Percentiles rank a stretch among this genome's conserved stretches.
phyloP scores from a whole-genome alignment of 2,329 filamentous ascomycete genomes.

The Ceratocystis huliohia region DNA sequence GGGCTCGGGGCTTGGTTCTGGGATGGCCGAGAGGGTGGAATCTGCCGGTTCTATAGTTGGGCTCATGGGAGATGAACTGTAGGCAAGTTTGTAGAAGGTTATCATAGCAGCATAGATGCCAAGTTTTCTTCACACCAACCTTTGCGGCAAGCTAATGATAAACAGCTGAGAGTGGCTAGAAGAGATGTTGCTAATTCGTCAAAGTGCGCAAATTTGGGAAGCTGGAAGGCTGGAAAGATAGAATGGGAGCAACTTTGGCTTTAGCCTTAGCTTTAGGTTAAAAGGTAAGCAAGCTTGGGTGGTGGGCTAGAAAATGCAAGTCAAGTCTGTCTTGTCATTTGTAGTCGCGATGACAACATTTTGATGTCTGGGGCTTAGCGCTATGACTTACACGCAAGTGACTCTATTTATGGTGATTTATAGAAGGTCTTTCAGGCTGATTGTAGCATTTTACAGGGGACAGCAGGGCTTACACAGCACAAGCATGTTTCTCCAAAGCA shows the following conservation, averaged over 20 bases:
- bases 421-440: background rate
- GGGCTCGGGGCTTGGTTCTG: background rate
- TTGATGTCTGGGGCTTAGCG: background rate
- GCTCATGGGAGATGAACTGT: background rate
- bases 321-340: slow-evolving; percentile 9
- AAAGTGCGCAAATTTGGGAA: background rate
- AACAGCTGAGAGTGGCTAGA: background rate
- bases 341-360: slow-evolving; percentile 11
- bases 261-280: background rate
- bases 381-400: background rate
- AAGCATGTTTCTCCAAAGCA: too few relatives aligned
- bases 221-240: background rate
- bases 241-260: background rate
- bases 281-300: background rate
- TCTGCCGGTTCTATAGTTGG: background rate
- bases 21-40: background rate
- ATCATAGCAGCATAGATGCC: background rate
- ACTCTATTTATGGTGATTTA: background rate
- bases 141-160: background rate
- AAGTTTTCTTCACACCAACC: too few relatives aligned
- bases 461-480: too few relatives aligned
- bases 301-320: background rate
- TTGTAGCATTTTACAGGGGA: too few relatives aligned
- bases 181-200: background rate
- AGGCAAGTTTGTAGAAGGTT: background rate